A percentile compares a stretch with the other conserved stretches of the same genome.
Conservation (phyloP, 441 rosid species). For the Erysimum cheiri region DNA sequence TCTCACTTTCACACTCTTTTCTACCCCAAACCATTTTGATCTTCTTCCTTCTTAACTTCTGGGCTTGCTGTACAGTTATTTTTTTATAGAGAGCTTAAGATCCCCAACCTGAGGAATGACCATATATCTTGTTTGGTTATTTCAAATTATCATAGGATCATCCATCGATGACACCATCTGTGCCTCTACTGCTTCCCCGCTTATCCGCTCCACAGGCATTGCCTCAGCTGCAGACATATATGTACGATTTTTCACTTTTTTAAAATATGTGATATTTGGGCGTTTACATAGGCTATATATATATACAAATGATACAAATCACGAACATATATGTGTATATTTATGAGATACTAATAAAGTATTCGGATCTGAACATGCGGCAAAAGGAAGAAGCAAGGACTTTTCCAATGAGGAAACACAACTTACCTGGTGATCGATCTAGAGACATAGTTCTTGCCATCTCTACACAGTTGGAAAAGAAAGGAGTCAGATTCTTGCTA, state of each 20-base stretch:
- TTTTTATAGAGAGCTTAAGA: conserved; percentile 37
- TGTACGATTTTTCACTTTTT: background rate
- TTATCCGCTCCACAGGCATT: conserved; percentile 52
- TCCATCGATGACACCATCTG: conserved; percentile 74
- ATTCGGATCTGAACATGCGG: conserved; percentile 10
- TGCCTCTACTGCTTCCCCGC: conserved; percentile 59
- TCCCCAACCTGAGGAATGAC: conserved; percentile 43
- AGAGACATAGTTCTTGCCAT: conserved; percentile 47
- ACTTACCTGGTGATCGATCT: conserved; percentile 43
- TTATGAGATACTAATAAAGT: too few relatives aligned
- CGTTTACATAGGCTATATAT: background rate
- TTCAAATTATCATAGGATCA: conserved; percentile 69
- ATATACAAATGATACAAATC: too few relatives aligned
- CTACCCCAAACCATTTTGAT: conserved; percentile 30
- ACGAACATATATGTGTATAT: too few relatives aligned
- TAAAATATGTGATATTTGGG: background rate
- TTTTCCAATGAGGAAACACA: conserved; percentile 2
- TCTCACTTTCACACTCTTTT: conserved; percentile 4
- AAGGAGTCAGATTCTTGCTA: conserved; percentile 32
- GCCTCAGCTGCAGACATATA: conserved; percentile 58
- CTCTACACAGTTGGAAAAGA: conserved; percentile 39
- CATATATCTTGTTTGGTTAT: conserved; percentile 18
- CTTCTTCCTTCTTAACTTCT: conserved; percentile 33
- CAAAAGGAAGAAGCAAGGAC: conserved; percentile 6
- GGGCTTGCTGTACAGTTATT: conserved; percentile 35